Base-by-base conservation (phyloP, 306 rosid genomes). In the Begonia peltatifolia region DNA sequence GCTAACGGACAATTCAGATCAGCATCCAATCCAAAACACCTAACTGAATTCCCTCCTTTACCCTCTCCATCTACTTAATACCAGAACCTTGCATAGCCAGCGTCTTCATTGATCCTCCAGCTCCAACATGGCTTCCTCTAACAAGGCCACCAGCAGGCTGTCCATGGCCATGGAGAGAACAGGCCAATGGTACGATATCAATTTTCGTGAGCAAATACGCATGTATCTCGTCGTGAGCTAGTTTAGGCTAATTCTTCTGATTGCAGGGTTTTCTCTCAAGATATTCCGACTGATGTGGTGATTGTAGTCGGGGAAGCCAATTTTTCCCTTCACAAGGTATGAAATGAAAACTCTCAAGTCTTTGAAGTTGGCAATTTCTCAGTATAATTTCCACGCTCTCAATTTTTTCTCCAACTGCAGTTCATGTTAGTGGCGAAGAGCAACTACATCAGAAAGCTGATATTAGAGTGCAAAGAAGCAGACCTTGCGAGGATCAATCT, bases 141-240 rank as follows among this genome's bases (percentile, higher is more conserved):
- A 49, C 42, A 65, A 47, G 18, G 44, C 61, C 48, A 74, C 47
- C 65, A 68, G n/a, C 38, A 74, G 85, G 53, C 54, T 66, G 47
- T 78, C 94, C 52, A 66, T 61, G 30, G 95, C 95, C 69, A 80
- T 89, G 97, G 94, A 82, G 67, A 81, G 97, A 80, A 82, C 97
- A 0, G 95, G 84, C 41, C 93, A 82, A 51, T 89, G 97, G 97
- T 88, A 75, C 42, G 8, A 38, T 52, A 8, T 14, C 12, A 1
- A 10, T 35, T 55, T 23, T 12, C 8, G 10, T 42, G 20, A 8
- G 6, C 2, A 42, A 14, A 12, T 5, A 3, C 15, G 9, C 1
- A 10, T 6, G 9, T 46, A 3, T 8, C 20, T 20, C 8, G 23
- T 18, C 9, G 23, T 20, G 23, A 20, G 23, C 38, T 30, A 0